Base-by-base conservation (phyloP, 1,284 basidiomycete genomes). In the Tilletia caries region DNA sequence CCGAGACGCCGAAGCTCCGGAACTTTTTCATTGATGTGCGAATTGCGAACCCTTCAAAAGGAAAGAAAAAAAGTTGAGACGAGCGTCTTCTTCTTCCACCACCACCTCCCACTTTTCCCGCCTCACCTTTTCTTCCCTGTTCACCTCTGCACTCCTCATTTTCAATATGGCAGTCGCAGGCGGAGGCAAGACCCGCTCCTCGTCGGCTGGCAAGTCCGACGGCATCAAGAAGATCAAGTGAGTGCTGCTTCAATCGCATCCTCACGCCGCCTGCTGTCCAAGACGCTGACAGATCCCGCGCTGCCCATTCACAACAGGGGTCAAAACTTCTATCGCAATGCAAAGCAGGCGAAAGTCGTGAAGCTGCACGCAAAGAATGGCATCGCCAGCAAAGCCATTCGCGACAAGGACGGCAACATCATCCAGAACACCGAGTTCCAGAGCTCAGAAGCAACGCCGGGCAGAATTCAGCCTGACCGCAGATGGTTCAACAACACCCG, bases 401-500 rank as follows among this genome's bases (percentile, higher is more conserved):
- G 81, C n/a, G 80, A 83, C 73, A 74, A 74, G 67, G 68, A 73
- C 32, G 81, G 81, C 58, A 80, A 82, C 29, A 69, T 83, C 71
- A 77, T 82, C 64, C 72, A 81, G 71, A 76, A 78, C 8, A 73
- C 73, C 37, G 79, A 80, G 67, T 83, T 82, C 69, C 81, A 83
- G 68, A 76, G 75, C 71, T 76, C 74, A 62, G 81, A 82, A 54
- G 81, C 80, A 32, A 80, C 75, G 71, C 81, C 81, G 3, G 81
- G 81, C 25, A 78, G 81, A 48, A 81, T 83, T 18, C 80, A 82
- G 72, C 81, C 80, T 3, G 80, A 83, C 71, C 74, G 80, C 66
- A 76, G 80, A 33, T 83, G 81, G 81, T 83, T 83, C 71, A 71
- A 95, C 64, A 98, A 98, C 85, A 98, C 96, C 13, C 88, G 96